Evolutionary conservation across 495 filamentous ascomycete genomes (phyloP), one percentile per base, ranked within the genome.

Genomic region (Filosporella fistucella): DNA sequence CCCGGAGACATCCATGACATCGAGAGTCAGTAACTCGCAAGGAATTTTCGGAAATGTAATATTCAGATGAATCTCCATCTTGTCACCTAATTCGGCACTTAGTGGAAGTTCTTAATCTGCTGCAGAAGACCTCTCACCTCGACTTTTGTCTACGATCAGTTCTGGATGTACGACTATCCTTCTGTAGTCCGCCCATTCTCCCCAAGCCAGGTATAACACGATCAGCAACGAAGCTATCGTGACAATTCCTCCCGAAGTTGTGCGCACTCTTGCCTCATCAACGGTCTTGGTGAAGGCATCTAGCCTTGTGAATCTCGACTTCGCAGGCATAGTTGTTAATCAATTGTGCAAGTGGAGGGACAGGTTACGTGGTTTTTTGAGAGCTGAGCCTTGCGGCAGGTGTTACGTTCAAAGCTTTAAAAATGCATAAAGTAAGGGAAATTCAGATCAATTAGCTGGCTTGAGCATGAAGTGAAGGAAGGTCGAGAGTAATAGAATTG

Each of bases 231-330:
- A 94, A 54, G 81, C 76, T 57, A 98, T 88, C 45, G 93, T 98
- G 60, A 98, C 88, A 50, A 97, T 81, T 56, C 93, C 93, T 40
- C 93, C 93, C 11, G 88, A 93, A 11, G 94, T 97, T n/a, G 93
- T 98, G 58, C 94, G 86, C 65, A 97, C 80, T 50, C 94, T 80
- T 52, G 93, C 93, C 83, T 98, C 93, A 62, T 97, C 94, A 36
- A 98, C 93, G 28, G 93, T 98, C 68, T 98, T 98, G 28, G 90
- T 93, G 65, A 98, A 98, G 70, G 93, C 93, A 65, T 98, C 93
- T 35, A 98, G 85, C 72, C 87, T 85, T 37, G 87, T 95, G 63
- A 98, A 95, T 63, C 93, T 85, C 55, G 88, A 94, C 60, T 84
- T 84, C 25, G 75, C 58, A 50, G 81, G 65, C 80, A 84, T 84